Conservation (phyloP, 805 yeast genomes). For the Tetrapisispora phaffii region DNA sequence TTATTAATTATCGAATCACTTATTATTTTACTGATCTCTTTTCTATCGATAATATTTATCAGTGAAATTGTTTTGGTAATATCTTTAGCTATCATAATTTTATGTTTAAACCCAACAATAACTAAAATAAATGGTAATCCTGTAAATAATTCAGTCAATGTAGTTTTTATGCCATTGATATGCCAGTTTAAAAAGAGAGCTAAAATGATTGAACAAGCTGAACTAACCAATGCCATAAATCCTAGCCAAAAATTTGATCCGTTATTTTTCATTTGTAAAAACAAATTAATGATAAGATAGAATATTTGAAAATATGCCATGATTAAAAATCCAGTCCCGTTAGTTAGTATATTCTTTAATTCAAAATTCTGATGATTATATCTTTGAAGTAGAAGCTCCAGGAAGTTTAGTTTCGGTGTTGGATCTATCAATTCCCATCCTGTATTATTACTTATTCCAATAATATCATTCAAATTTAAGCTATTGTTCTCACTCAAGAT, state of each 20-base stretch:
- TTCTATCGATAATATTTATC: slow-evolving; percentile 27
- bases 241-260: slow-evolving; percentile 88
- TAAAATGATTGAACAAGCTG: slow-evolving; percentile 72
- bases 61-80: slow-evolving; percentile 35
- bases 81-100: slow-evolving; percentile 57
- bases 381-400: background rate
- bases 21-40: slow-evolving; percentile 23
- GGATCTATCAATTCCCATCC: background rate
- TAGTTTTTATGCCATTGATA: slow-evolving; percentile 48
- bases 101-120: slow-evolving; percentile 83
- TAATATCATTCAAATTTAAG: background rate
- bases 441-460: background rate
- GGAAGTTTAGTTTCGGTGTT: background rate
- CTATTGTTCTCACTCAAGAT: background rate
- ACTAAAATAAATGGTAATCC: slow-evolving; percentile 92
- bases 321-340: slow-evolving; percentile 45
- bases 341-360: background rate
- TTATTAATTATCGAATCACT: slow-evolving; percentile 30
- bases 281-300: slow-evolving; percentile 67
- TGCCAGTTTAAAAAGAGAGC: slow-evolving; percentile 59
- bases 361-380: background rate
- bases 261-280: slow-evolving; percentile 58
- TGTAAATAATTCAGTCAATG: slow-evolving; percentile 68
- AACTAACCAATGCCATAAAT: slow-evolving; percentile 64
- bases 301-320: slow-evolving; percentile 83